Percentiles rank a stretch among this genome's conserved stretches.
These are phyloP conservation scores for Hypholoma sublateritium DNA, from an alignment of 768 basidiomycete species.

Conservation along the genomic window DNA sequence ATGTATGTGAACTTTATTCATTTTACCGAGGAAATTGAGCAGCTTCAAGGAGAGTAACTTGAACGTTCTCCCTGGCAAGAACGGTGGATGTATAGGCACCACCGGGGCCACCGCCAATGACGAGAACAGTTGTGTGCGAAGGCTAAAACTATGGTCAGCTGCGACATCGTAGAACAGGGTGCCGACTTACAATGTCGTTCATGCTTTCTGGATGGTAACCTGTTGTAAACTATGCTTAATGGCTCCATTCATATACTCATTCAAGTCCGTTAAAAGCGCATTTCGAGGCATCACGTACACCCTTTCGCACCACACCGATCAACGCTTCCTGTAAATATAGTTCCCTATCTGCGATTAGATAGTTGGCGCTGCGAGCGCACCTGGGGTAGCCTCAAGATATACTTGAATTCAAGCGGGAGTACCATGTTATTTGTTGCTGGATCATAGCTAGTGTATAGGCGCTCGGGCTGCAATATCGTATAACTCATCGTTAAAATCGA, in stretches of 20 bases:
- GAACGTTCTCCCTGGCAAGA: conserved; percentile 40
- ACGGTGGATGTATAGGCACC: conserved; percentile 45
- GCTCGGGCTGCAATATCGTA: too few species aligned
- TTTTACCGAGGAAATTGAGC: conserved; percentile 1
- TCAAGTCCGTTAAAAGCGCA: neutral
- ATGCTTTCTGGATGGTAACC: neutral
- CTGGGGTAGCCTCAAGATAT: neutral
- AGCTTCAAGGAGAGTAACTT: conserved; percentile 43
- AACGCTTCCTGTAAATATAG: neutral
- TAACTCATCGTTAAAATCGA: too few species aligned
- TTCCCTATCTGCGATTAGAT: neutral
- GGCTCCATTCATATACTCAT: neutral
- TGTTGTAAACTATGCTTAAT: too few species aligned
- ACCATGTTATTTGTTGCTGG: neutral
- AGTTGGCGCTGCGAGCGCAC: neutral
- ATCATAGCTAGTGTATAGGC: neutral
- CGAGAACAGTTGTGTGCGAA: conserved; percentile 26
- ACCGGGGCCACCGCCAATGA: conserved; percentile 46
- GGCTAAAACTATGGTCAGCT: neutral
- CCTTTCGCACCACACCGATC: neutral
- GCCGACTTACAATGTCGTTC: neutral
- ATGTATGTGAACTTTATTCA: too few species aligned
- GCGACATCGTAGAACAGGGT: neutral
- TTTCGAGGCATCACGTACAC: neutral
- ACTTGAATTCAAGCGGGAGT: neutral